Base-by-base conservation (phyloP, 805 yeast genomes). In the Candida fluviatilis region DNA sequence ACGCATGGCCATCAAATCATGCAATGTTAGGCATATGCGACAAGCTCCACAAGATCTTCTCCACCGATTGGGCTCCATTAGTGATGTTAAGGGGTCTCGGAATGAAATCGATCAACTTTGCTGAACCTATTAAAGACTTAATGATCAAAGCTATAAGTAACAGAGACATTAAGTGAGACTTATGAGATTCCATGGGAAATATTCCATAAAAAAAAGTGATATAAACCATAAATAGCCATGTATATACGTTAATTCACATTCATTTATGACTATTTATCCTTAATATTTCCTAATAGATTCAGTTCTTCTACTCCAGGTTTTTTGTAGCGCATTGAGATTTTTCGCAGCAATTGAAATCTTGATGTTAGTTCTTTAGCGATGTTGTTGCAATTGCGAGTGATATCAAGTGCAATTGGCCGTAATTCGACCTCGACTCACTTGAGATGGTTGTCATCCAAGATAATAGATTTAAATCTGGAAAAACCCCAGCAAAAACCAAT, bases 21-120 rank as follows among this genome's bases (percentile, higher is more conserved):
- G 71, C 77, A 36, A 63, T 90, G 46, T 64, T 93, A 34, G 97
- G 97, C 0, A 82, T 85, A 24, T 93, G 93, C 34, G 99, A 93
- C 60, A 89, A 89, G 60, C 64, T 93, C 42, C 95, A 90, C 62
- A 93, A 91, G 62, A 62, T 93, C 18, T 91, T 90, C 55, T 71
- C 87, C 5, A 80, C 85, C 1, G 86, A 80, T 46, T 75, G 71
- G 42, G 69, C 71, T 32, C 95, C 96, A 1, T 49, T 91, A 4
- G 96, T 90, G 21, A 72, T 76, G 31, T 62, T 81, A 23, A 71
- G 98, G 51, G 76, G 91, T 1, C 49, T 81, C 18, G 99, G 99
- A 1, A 73, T 91, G 48, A 80, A 79, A 40, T 47, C 79, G 1
- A 70, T 89, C 30, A 84, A 91, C 57, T 68, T 66, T 33, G 45